Conservation (phyloP, 306 rosid species). For the Vicia sativa region DNA sequence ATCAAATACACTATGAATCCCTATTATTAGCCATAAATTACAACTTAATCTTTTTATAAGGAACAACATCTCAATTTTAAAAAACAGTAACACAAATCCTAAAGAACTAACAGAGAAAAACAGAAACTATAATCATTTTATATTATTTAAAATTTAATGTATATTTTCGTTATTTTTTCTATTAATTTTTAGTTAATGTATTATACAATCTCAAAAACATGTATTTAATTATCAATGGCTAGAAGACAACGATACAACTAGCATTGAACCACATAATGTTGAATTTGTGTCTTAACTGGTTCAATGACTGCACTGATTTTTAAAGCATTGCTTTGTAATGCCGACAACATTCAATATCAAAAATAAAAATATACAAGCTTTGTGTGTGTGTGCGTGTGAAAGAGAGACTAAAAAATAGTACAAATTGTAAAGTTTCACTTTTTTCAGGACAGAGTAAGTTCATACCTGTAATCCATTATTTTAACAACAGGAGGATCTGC, state of each 20-base stretch:
- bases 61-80: not conserved
- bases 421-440: constrained; percentile 6
- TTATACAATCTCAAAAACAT: no score
- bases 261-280: no score
- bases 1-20: not conserved
- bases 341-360: constrained; percentile 9
- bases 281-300: no score
- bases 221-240: no score
- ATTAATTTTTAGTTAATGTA: no score
- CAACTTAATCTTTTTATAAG: not conserved
- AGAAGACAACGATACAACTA: no score
- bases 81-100: constrained; percentile 1
- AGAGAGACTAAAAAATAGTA: not conserved
- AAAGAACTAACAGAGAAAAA: not conserved
- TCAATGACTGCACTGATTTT: no score
- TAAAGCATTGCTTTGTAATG: not conserved
- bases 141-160: no score
- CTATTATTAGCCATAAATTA: constrained; percentile 8
- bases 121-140: no score
- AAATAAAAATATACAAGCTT: not conserved
- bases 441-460: not conserved
- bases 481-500: constrained; percentile 96
- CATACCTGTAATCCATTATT: constrained; percentile 92
- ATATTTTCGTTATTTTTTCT: no score
- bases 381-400: not conserved